phyloP scores from a whole-genome alignment of 179 eudicot genomes.

The Sideroxylon spinosum region DNA sequence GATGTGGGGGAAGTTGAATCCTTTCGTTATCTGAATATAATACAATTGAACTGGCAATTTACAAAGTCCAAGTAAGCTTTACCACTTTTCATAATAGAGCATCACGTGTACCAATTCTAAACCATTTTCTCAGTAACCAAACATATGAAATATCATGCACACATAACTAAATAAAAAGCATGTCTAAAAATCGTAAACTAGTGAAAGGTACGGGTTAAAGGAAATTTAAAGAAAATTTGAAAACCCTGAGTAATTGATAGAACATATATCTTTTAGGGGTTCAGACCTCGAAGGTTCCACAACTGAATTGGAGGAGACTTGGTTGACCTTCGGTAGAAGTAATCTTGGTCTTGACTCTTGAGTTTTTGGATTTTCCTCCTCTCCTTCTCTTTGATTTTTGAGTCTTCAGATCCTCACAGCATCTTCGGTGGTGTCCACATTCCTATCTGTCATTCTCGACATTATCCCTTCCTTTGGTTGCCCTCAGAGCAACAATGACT shows the following conservation, averaged over 20 bases:
- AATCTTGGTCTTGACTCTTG: conserved; percentile 66
- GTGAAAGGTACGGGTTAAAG: not conserved
- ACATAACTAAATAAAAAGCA: not conserved
- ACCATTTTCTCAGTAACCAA: not conserved
- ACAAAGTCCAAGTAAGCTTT: no score
- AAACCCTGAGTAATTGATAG: not conserved
- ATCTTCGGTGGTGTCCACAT: conserved; percentile 93
- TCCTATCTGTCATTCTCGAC: conserved; percentile 98
- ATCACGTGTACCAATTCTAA: not conserved
- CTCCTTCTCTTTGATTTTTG: conserved; percentile 95
- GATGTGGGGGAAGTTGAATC: not conserved
- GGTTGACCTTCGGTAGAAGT: conserved; percentile 73
- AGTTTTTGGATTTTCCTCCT: conserved; percentile 83
- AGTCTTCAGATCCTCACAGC: conserved; percentile 85
- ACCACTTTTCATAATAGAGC: not conserved
- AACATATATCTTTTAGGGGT: not conserved
- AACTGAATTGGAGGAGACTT: conserved; percentile 93
- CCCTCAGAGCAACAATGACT: no score
- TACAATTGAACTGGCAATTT: no score
- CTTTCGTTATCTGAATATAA: no score
- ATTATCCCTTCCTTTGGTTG: no score
- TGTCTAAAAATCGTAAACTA: conserved; percentile 14
- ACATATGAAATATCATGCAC: no score
- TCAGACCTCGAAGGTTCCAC: conserved; percentile 79
- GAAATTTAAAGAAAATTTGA: not conserved